phyloP scores from a whole-genome alignment of 169 alveolate species.

The Cryptosporidium parvum region DNA sequence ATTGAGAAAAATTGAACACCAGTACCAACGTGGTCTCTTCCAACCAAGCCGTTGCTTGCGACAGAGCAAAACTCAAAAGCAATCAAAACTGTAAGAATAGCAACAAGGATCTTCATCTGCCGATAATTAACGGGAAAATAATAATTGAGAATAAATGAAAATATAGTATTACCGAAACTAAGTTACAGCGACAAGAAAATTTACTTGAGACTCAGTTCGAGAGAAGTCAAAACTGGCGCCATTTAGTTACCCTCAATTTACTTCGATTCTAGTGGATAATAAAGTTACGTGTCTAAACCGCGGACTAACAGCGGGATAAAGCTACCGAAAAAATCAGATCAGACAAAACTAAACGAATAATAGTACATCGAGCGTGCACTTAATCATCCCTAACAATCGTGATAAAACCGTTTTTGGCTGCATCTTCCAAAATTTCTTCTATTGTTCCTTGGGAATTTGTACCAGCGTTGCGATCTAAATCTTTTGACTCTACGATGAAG shows the following conservation, averaged over 20 bases:
- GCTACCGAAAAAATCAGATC: background rate
- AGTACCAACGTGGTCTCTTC: background rate
- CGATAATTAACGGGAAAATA: background rate
- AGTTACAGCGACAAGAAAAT: background rate
- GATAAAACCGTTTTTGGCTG: background rate
- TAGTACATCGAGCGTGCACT: background rate
- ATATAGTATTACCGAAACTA: background rate
- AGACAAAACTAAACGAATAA: background rate
- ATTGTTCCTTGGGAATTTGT: background rate
- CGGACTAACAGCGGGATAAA: background rate
- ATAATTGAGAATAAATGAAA: background rate
- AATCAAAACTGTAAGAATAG: background rate
- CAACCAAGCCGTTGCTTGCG: background rate
- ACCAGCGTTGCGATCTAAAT: background rate
- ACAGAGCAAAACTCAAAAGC: background rate
- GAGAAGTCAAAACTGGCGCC: background rate
- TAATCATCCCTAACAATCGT: background rate
- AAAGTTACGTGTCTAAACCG: conserved; percentile 32
- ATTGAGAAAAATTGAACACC: background rate
- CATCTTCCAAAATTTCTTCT: conserved; percentile 9
- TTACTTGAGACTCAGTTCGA: background rate
- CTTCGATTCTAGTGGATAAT: conserved; percentile 24
- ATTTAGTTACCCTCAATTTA: background rate
- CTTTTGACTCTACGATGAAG: background rate
- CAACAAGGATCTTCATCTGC: background rate